A percentile compares a stretch with the other conserved stretches of the same genome.
These are phyloP conservation scores for Orbilia quercus DNA, from an alignment of 2,329 filamentous ascomycete species.

Conservation along the genomic window DNA sequence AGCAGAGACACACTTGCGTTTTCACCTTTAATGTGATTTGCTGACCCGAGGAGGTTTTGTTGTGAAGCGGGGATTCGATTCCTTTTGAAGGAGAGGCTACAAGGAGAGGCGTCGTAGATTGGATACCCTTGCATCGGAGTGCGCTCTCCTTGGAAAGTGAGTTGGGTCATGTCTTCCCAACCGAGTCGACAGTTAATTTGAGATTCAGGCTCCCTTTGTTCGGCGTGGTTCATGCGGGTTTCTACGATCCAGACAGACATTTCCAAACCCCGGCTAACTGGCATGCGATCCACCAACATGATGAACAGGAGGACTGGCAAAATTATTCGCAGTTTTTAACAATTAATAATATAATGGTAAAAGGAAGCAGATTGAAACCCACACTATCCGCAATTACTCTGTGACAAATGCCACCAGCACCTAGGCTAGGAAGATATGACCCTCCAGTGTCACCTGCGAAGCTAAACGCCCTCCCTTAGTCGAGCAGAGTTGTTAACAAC, in stretches of 20 bases:
- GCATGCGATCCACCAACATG: slow-evolving; percentile 42
- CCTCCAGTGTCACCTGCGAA: slow-evolving; percentile 49
- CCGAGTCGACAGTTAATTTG: no score
- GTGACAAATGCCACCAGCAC: slow-evolving; percentile 47
- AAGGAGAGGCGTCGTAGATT: slow-evolving; percentile 16
- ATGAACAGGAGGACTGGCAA: slow-evolving; percentile 24
- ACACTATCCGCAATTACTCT: slow-evolving; percentile 19
- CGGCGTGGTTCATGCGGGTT: slow-evolving; percentile 52
- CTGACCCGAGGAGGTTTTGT: slow-evolving; percentile 12
- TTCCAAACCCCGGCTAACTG: slow-evolving; percentile 37
- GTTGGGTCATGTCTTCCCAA: slow-evolving; percentile 15
- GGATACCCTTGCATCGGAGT: slow-evolving; percentile 40
- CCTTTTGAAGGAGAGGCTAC: not conserved
- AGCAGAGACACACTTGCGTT: slow-evolving; percentile 21
- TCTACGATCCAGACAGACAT: slow-evolving; percentile 47
- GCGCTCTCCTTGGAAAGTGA: slow-evolving; percentile 20
- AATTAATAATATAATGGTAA: slow-evolving; percentile 12
- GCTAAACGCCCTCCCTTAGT: slow-evolving; percentile 44
- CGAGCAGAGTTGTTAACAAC: slow-evolving; percentile 21
- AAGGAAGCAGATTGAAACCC: not conserved
- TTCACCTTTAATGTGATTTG: slow-evolving; percentile 17
- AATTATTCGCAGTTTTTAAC: slow-evolving; percentile 6
- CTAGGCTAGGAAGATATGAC: slow-evolving; percentile 10
- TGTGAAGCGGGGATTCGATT: slow-evolving; percentile 8
- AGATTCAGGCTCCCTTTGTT: slow-evolving; percentile 49